Evolutionary conservation across 1,139 yeast species (phyloP), one percentile per base, ranked within the genome.

Genomic region (Yamadazyma aaseri): DNA sequence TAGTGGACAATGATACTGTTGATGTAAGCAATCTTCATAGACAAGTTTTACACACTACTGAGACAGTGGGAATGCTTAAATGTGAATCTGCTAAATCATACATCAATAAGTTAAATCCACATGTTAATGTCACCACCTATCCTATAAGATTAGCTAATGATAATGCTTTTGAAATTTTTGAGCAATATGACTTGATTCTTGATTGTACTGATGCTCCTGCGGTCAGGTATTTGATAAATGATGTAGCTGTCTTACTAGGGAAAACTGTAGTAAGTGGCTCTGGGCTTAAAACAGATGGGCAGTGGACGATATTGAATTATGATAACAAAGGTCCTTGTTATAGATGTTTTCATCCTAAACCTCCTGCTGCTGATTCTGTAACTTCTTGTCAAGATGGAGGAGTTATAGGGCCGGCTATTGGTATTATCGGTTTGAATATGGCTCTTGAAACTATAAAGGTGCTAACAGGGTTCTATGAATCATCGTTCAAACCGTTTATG

Each of bases 181-280:
- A 55, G n/a, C 49, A 61, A 6, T 86, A 85, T 56, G 96, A 90
- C 52, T 46, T 85, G 26, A 76, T 94, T 3, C 64, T 94, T 17
- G 99, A 94, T 58, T 94, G 98, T 53, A 92, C 98, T 0, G 99
- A 94, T 59, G 81, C 92, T 3, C 97, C 97, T 3, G 76, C 81
- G 17, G 79, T 95, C 0, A 68, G 98, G 42, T 94, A 94, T 55
- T 70, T 94, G 41, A 77, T 92, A 22, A 86, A 87, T 39, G 99
- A 94, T 58, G 86, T 82, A 0, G 80, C 92, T 6, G 96, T 86
- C 0, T 49, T 83, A 0, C 54, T 76, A 2, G 76, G 78, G 0
- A 78, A 77, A 36, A 81, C 97, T 0, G 73, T 94, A 1, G 83
- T 94, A 1, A 86, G 96, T 18, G 99, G 96, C 0, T 86, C 97